A percentile compares a stretch with the other conserved stretches of the same genome.
phyloP scores from a whole-genome alignment of 345 rosid species.

The Eucalyptus brandiana region DNA sequence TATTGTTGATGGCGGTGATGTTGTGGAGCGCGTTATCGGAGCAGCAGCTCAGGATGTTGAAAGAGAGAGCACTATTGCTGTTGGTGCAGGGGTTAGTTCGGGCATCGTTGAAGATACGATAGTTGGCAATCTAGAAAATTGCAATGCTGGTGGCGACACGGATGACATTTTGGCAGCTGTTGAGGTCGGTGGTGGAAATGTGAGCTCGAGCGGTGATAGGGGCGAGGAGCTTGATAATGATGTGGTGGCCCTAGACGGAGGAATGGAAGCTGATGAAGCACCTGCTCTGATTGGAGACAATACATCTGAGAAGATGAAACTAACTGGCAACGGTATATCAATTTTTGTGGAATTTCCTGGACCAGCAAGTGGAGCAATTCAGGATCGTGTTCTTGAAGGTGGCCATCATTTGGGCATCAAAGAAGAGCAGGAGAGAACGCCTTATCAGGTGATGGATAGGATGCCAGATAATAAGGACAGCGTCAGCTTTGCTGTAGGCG shows the following conservation, averaged over 20 bases:
- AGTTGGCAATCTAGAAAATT: not conserved
- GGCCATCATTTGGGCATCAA: not conserved
- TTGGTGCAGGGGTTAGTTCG: not conserved
- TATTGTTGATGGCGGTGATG: not conserved
- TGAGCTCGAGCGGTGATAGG: not conserved
- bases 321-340: slow-evolving; percentile 43
- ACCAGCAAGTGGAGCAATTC: slow-evolving; percentile 4
- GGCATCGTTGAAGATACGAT: not conserved
- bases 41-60: not conserved
- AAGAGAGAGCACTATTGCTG: not conserved
- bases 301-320: slow-evolving; percentile 26
- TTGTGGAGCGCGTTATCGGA: not conserved
- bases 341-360: slow-evolving; percentile 62
- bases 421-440: not conserved
- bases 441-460: not conserved
- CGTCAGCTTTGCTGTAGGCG: slow-evolving; percentile 37
- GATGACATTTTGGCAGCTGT: not conserved
- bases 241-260: not conserved
- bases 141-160: not conserved
- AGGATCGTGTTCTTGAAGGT: not conserved
- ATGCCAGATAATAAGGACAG: not conserved
- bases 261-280: slow-evolving; percentile 8
- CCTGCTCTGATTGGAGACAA: slow-evolving; percentile 3
- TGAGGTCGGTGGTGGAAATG: not conserved
- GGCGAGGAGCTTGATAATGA: not conserved